Base-by-base conservation (phyloP, 1,139 yeast species). In the Geotrichum australiense region DNA sequence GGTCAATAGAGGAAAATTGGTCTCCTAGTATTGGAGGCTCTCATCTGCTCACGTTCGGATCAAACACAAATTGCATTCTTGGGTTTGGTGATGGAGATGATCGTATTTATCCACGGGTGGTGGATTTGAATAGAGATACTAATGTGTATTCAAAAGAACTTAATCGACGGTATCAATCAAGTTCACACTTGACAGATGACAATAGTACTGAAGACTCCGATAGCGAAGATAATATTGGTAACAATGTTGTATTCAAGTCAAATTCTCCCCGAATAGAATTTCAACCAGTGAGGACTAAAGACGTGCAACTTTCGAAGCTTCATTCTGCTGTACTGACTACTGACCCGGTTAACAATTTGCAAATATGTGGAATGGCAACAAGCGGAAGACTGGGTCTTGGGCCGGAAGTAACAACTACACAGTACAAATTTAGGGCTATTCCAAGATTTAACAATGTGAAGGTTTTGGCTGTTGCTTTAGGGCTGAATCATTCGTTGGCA, bases 41-140 rank as follows among this genome's bases (percentile, higher is more conserved):
- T 1, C 83, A 76, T 36, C 53, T 81, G 5, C 74, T 69, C 50
- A 73, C 80, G 41, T 71, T 76, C 47, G 94, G 94, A 0, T 69
- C 79, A 11, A 83, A 82, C 54, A 67, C 71, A 25, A 78, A 80
- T 53, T 74, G 75, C 52, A 80, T 74, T 42, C 59, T 84, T 32
- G 89, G 93, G 0, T 68, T 80, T 21, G 81, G 86, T 3, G 86
- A 80, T 49, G 66, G 80, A 0, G 79, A 76, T 35, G 79, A 80
- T 52, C 62, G 83, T 25, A 51, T 62, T 2, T 50, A 51, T 26
- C 68, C 69, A 1, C 64, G 62, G 37, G 54, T 57, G 36, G 62
- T 63, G 35, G 51, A 53, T 39, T 48, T 63, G 22, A 46, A 41
- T 10, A 41, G 51, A 12, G 47, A 46, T 20, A 32, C 39, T 10